Conservation (phyloP, 1,284 basidiomycete species). For the Ceratobasidium sp. region DNA sequence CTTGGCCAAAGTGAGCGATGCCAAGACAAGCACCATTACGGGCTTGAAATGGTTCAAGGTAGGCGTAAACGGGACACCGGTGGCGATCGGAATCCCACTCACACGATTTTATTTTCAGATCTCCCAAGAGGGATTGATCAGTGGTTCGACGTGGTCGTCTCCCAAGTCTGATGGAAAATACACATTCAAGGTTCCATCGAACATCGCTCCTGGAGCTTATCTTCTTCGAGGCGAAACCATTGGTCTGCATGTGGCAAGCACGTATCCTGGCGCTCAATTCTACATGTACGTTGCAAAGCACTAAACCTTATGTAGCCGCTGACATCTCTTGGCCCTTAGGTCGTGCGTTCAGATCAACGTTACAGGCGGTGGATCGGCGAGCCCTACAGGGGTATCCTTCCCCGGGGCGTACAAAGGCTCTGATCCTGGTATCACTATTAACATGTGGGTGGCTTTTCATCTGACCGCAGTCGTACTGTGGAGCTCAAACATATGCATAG, state of each 20-base stretch:
- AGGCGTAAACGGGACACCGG: neutral
- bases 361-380: conserved; percentile 35
- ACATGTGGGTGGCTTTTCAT: neutral
- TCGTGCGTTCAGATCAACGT: conserved; percentile 32
- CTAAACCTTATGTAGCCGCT: neutral
- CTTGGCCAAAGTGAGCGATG: conserved; percentile 35
- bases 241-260: conserved; percentile 37
- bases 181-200: conserved; percentile 59
- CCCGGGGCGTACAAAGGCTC: conserved; percentile 41
- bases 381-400: conserved; percentile 38
- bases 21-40: conserved; percentile 26
- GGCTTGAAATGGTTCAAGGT: conserved; percentile 40
- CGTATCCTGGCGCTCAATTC: conserved; percentile 41
- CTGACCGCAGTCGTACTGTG: neutral
- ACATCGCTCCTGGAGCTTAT: conserved; percentile 60
- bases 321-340: neutral
- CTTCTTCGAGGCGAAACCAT: conserved; percentile 62
- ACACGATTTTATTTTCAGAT: neutral
- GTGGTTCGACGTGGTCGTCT: conserved; percentile 21
- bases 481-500: conserved; percentile 9
- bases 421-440: conserved; percentile 42
- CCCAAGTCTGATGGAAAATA: conserved; percentile 53
- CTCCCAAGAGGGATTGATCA: conserved; percentile 24
- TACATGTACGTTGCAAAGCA: conserved; percentile 24
- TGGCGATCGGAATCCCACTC: neutral